Conservation (phyloP, 192 early-diverging fungal genomes). For the Backusella morwellensis region DNA sequence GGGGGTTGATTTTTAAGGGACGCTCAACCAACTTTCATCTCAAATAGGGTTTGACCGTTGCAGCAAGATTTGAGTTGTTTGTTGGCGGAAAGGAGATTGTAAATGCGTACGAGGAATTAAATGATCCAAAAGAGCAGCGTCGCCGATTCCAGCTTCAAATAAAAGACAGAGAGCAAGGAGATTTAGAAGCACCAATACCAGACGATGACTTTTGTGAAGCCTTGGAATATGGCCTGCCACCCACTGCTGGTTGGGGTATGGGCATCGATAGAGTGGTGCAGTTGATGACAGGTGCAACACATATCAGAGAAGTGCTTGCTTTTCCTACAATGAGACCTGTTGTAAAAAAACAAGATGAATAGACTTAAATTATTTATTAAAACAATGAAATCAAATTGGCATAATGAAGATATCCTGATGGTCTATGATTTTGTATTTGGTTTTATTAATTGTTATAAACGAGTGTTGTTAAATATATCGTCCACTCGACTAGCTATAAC, state of each 20-base stretch:
- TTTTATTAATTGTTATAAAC: not conserved
- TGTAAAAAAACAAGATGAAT: conserved; percentile 2
- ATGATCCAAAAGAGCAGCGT: conserved; percentile 78
- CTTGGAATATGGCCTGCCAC: conserved; percentile 82
- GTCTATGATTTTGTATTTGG: not conserved
- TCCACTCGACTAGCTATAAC: not conserved
- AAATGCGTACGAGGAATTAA: conserved; percentile 90
- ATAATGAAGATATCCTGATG: no score
- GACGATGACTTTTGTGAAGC: conserved; percentile 75
- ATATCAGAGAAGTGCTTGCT: conserved; percentile 81
- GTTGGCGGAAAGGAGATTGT: conserved; percentile 73
- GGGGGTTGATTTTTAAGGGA: not conserved
- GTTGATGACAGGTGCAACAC: conserved; percentile 60
- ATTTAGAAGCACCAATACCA: conserved; percentile 72
- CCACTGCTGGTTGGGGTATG: conserved; percentile 90
- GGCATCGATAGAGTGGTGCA: conserved; percentile 81
- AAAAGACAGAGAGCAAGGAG: conserved; percentile 62
- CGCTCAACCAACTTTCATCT: not conserved
- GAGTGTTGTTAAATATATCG: not conserved
- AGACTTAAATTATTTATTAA: not conserved
- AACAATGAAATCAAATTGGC: not conserved
- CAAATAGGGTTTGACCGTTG: conserved; percentile 38
- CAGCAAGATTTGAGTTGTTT: conserved; percentile 82
- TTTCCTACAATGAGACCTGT: conserved; percentile 59
- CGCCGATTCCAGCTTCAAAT: conserved; percentile 62